Evolutionary conservation across 1,284 basidiomycete species (phyloP).

Genomic region (Amylostereum areolatum): DNA sequence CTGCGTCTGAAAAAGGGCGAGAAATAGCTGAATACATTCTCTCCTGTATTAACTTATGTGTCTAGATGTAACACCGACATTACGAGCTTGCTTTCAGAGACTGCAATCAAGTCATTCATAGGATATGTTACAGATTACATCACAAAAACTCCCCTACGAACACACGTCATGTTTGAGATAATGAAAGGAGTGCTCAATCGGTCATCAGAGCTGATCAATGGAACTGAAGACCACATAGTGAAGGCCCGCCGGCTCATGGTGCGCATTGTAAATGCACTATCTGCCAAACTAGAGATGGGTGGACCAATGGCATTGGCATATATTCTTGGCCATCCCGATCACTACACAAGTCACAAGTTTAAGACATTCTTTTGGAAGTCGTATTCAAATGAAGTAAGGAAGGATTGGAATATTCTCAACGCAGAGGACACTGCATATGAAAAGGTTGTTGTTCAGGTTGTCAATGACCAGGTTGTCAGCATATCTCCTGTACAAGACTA

Average conservation of each 20-base stretch:
- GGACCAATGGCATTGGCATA: conserved; percentile 24
- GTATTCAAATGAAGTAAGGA: conserved; percentile 12
- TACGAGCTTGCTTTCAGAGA: conserved; percentile 27
- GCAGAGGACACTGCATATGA: background rate
- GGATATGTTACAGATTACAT: conserved; percentile 35
- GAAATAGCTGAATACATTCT: conserved; percentile 27
- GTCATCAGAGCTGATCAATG: conserved; percentile 15
- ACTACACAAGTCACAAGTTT: conserved; percentile 25
- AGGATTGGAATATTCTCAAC: conserved; percentile 2
- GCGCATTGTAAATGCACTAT: conserved; percentile 9
- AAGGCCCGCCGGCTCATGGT: background rate
- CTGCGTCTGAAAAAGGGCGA: no score
- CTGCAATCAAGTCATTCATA: conserved; percentile 30
- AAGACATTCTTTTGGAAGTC: conserved; percentile 21
- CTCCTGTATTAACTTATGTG: conserved; percentile 23
- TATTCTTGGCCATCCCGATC: conserved; percentile 25
- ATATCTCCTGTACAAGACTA: background rate
- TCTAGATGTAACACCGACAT: conserved; percentile 31
- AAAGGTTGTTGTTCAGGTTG: background rate
- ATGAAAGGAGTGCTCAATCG: conserved; percentile 21
- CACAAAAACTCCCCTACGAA: conserved; percentile 29
- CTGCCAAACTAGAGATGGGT: conserved; percentile 24
- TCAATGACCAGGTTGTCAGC: background rate
- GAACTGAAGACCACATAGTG: background rate
- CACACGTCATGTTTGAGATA: conserved; percentile 27